Conservation (phyloP, 2,329 filamentous ascomycete species). For the Talaromyces sp. region DNA sequence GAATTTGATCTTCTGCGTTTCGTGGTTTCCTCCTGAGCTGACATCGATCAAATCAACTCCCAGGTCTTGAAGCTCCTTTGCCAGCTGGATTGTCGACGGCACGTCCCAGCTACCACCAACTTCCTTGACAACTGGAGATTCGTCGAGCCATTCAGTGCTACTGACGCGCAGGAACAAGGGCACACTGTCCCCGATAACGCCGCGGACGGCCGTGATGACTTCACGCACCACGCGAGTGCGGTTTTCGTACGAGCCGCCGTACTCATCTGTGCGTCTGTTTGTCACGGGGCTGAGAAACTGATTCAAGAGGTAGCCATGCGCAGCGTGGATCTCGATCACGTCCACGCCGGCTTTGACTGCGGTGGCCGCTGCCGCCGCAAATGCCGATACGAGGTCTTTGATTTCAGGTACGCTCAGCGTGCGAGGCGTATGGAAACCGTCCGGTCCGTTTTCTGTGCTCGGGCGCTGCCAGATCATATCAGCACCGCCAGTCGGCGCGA, state of each 20-base stretch:
- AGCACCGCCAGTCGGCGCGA: conserved; percentile 29
- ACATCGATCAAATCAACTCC: conserved; percentile 45
- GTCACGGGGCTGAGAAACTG: conserved; percentile 63
- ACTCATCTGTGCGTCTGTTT: conserved; percentile 60
- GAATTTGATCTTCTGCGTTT: conserved; percentile 38
- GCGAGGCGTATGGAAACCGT: conserved; percentile 54
- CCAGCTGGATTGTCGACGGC: conserved; percentile 33
- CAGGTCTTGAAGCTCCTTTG: conserved; percentile 34
- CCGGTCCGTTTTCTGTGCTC: conserved; percentile 39
- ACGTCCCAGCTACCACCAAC: conserved; percentile 34
- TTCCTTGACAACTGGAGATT: conserved; percentile 15
- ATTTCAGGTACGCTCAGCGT: conserved; percentile 66
- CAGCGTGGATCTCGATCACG: conserved; percentile 71
- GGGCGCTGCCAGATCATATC: conserved; percentile 58
- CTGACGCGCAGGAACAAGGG: conserved; percentile 68
- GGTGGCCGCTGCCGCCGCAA: conserved; percentile 52
- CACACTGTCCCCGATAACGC: conserved; percentile 60
- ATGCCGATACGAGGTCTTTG: conserved; percentile 56
- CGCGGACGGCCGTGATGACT: conserved; percentile 31
- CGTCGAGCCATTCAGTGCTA: conserved; percentile 68
- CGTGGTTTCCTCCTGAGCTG: conserved; percentile 42
- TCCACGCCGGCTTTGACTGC: conserved; percentile 68
- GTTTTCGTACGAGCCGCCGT: conserved; percentile 53
- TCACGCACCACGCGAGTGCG: conserved; percentile 63
- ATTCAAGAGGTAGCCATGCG: conserved; percentile 71